A percentile compares a stretch with the other conserved stretches of the same genome.
Conservation (phyloP, 257 asterid genomes). For the Galeopsis tetrahit region DNA sequence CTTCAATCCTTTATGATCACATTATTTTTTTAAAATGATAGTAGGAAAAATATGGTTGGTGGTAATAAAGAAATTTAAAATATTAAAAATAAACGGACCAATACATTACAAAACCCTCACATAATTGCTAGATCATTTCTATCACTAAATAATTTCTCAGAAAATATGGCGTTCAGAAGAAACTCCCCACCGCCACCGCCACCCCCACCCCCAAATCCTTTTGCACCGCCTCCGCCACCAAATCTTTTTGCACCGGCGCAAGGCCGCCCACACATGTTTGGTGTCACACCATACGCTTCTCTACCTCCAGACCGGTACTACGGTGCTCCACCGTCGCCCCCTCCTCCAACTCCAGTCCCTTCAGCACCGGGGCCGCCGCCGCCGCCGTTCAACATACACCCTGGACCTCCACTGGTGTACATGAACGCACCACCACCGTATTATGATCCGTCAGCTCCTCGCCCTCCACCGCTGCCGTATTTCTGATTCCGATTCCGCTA, state of each 20-base stretch:
- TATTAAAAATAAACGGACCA: too few species aligned
- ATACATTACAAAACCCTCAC: too few species aligned
- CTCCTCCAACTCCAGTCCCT: constrained; percentile 35
- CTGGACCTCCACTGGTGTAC: constrained; percentile 29
- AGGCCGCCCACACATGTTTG: constrained; percentile 19
- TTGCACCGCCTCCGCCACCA: constrained; percentile 22
- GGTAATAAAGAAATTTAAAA: too few species aligned
- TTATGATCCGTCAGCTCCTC: constrained; percentile 33
- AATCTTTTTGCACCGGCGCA: constrained; percentile 33
- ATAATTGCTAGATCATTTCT: not conserved
- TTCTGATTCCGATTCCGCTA: not conserved
- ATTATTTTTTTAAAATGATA: too few species aligned
- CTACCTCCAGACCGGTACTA: constrained; percentile 27
- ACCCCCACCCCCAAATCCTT: too few species aligned
- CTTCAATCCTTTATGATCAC: too few species aligned
- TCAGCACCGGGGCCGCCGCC: constrained; percentile 37
- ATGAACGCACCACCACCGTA: constrained; percentile 30
- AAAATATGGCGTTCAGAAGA: constrained; percentile 33
- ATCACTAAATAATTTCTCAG: not conserved
- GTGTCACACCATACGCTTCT: constrained; percentile 11
- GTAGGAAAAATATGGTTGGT: too few species aligned
- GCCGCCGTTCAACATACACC: constrained; percentile 35
- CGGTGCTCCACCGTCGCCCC: constrained; percentile 34
- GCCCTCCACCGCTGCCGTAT: constrained; percentile 34
- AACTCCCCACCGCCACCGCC: constrained; percentile 28